Conservation (phyloP, 805 yeast genomes). For the Jamesozyma spencerorum region DNA sequence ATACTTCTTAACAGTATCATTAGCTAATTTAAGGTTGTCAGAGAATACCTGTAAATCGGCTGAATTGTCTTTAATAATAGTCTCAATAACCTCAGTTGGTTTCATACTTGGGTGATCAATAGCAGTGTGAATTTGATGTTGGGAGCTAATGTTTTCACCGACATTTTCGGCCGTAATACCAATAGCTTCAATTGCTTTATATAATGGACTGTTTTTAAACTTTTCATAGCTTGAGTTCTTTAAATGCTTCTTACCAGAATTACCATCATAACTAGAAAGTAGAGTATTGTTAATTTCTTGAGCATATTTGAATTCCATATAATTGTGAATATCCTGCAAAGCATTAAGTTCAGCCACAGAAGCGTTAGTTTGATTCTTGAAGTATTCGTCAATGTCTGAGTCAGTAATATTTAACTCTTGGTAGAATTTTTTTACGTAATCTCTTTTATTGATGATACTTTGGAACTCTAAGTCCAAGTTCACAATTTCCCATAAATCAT, state of each 20-base stretch:
- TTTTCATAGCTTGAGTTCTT: slow-evolving; percentile 57
- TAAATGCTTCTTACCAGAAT: slow-evolving; percentile 43
- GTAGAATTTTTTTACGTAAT: slow-evolving; percentile 48
- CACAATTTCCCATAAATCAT: slow-evolving; percentile 87
- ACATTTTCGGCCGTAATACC: slow-evolving; percentile 75
- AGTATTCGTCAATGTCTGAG: slow-evolving; percentile 45
- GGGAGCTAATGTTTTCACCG: slow-evolving; percentile 70
- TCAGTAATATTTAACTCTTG: slow-evolving; percentile 49
- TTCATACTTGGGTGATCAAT: slow-evolving; percentile 49
- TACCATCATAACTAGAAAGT: slow-evolving; percentile 16
- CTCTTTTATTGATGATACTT: slow-evolving; percentile 66
- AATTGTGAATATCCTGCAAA: slow-evolving; percentile 75
- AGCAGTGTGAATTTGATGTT: slow-evolving; percentile 59
- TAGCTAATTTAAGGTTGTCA: slow-evolving; percentile 47
- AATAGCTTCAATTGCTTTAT: slow-evolving; percentile 54
- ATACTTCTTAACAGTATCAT: slow-evolving; percentile 64
- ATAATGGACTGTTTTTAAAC: slow-evolving; percentile 54
- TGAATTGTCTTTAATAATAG: slow-evolving; percentile 28
- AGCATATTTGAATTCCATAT: slow-evolving; percentile 60
- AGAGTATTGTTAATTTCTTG: slow-evolving; percentile 33
- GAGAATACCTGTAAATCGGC: slow-evolving; percentile 35
- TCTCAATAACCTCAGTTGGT: slow-evolving; percentile 53
- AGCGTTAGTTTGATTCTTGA: slow-evolving; percentile 43
- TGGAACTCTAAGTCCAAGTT: slow-evolving; percentile 84
- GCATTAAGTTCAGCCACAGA: slow-evolving; percentile 53